These are phyloP conservation scores for Falciphora oryzae DNA, from an alignment of 2,329 filamentous ascomycete species.

Conservation along the genomic window DNA sequence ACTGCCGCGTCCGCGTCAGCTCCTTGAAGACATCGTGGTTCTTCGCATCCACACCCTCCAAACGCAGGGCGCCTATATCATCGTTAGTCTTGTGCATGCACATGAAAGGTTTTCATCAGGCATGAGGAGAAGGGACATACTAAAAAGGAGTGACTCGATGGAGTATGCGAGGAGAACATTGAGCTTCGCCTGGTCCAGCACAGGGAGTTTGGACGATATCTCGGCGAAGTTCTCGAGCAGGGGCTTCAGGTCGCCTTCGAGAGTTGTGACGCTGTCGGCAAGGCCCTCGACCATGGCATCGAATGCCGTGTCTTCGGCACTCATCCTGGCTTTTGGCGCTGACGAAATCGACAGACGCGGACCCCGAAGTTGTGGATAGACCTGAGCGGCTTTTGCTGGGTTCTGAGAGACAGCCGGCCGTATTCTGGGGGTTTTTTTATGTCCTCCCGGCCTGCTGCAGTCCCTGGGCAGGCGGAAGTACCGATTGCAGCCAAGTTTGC, in stretches of 20 bases:
- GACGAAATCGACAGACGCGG: not conserved
- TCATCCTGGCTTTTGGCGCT: not conserved
- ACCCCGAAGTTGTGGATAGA: not conserved
- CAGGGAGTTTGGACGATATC: conserved; percentile 69
- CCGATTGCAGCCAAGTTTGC: not conserved
- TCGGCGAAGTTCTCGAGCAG: conserved; percentile 62
- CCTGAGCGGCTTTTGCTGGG: not conserved
- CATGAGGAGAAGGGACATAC: conserved; percentile 39
- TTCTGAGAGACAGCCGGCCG: no score
- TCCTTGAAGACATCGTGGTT: conserved; percentile 81
- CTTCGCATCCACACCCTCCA: conserved; percentile 76
- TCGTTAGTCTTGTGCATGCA: conserved; percentile 13
- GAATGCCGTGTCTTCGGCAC: conserved; percentile 3
- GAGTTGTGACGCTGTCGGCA: conserved; percentile 18
- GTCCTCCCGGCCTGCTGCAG: no score
- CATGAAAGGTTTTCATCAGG: not conserved
- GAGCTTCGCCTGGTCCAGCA: conserved; percentile 94
- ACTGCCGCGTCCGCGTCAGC: conserved; percentile 79
- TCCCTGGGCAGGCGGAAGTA: not conserved
- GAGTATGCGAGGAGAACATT: conserved; percentile 84
- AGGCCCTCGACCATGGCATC: conserved; percentile 8
- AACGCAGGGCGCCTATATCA: conserved; percentile 60
- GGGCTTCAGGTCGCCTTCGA: conserved; percentile 70
- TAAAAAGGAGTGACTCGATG: conserved; percentile 85
- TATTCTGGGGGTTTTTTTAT: not conserved